These are phyloP conservation scores for Aspergillus sclerotioniger DNA, from an alignment of 495 filamentous ascomycete species.

Conservation along the genomic window DNA sequence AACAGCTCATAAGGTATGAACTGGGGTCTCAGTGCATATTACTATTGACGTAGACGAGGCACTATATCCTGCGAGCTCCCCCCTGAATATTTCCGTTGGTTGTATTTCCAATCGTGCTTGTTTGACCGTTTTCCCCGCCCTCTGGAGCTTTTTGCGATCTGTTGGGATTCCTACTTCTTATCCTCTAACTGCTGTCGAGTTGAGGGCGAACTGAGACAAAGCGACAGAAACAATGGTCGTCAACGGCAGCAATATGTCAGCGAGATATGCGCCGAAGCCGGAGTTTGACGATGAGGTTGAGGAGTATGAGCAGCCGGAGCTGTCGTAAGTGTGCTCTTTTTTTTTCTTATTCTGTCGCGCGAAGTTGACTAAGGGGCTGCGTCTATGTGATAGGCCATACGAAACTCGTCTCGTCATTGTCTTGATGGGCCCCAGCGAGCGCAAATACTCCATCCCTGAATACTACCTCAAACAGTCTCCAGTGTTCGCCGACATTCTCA, in stretches of 20 bases:
- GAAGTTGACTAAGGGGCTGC: neutral
- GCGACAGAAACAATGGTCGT: neutral
- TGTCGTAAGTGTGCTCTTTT: neutral
- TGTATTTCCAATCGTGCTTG: neutral
- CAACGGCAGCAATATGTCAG: neutral
- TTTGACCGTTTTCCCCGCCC: neutral
- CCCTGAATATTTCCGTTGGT: neutral
- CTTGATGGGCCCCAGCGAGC: slow-evolving; percentile 24
- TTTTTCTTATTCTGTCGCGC: neutral
- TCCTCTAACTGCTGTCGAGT: neutral
- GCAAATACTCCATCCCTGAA: slow-evolving; percentile 42
- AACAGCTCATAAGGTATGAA: slow-evolving; percentile 8
- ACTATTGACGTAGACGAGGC: neutral
- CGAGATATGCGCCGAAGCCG: neutral
- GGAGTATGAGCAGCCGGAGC: slow-evolving; percentile 4
- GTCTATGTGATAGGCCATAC: slow-evolving; percentile 8
- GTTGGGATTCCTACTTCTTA: neutral
- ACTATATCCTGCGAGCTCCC: neutral
- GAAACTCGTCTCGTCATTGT: slow-evolving; percentile 3
- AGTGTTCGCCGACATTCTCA: slow-evolving; percentile 50
- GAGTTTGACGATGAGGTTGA: neutral
- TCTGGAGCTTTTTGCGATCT: neutral
- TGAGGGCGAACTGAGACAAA: neutral
- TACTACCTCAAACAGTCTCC: slow-evolving; percentile 15
- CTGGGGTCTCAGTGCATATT: neutral